Conservation (phyloP, 2,329 filamentous ascomycete species). For the Cladosporium sp. region DNA sequence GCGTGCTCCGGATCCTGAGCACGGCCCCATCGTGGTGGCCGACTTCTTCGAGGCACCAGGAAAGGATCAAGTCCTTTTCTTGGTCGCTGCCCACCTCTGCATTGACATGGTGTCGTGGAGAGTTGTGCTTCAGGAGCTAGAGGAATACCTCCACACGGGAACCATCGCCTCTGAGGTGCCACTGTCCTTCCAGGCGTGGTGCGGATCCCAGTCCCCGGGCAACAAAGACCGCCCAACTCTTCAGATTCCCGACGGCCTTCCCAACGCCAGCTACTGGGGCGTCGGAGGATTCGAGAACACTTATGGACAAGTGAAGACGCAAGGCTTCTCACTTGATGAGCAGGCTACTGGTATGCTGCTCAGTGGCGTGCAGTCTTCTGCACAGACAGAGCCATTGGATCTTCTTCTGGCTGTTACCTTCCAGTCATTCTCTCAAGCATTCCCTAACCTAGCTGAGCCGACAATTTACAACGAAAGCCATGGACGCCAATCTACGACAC, state of each 20-base stretch:
- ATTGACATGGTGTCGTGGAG: slow-evolving; percentile 11
- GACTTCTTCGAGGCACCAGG: slow-evolving; percentile 8
- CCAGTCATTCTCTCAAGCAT: slow-evolving; percentile 3
- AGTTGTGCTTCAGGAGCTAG: slow-evolving; percentile 7
- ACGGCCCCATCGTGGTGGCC: slow-evolving; percentile 7
- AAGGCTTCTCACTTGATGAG: slow-evolving; percentile 8
- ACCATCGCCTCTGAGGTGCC: slow-evolving; percentile 7
- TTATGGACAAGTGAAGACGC: slow-evolving; percentile 10
- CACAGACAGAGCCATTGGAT: slow-evolving; percentile 1
- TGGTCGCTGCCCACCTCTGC: slow-evolving; percentile 9
- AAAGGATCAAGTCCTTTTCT: slow-evolving; percentile 7
- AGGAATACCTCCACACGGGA: slow-evolving; percentile 5
- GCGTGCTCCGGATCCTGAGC: slow-evolving; percentile 3
- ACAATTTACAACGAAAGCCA: slow-evolving; percentile 9
- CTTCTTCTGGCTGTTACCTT: slow-evolving; percentile 7
- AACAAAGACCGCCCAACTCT: not conserved
- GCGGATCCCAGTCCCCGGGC: not conserved
- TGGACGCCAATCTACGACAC: slow-evolving; percentile 1
- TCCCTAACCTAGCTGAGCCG: slow-evolving; percentile 3
- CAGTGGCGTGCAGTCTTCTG: not conserved
- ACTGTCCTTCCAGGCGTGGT: slow-evolving; percentile 10
- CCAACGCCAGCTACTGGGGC: slow-evolving; percentile 8
- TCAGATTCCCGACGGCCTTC: slow-evolving; percentile 2
- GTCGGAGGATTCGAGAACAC: slow-evolving; percentile 9
- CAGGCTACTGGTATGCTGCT: not conserved